Evolutionary conservation across 768 basidiomycete species (phyloP), one percentile per base, ranked within the genome.

Genomic region (Mycena epipterygia): DNA sequence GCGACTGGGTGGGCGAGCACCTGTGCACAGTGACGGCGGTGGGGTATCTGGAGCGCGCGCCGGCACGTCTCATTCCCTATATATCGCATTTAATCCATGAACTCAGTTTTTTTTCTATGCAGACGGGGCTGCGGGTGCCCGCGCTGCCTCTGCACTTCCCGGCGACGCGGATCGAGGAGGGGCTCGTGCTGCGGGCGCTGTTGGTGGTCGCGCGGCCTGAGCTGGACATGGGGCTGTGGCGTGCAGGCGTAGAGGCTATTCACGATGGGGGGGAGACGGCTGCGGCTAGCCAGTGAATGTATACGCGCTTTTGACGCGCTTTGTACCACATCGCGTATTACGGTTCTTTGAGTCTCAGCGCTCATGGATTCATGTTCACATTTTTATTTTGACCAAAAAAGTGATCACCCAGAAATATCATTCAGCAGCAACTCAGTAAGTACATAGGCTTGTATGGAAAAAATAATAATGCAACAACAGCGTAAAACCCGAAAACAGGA

Each of bases 1-100:
- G 72, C 16, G 63, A 70, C 35, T 93, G 92, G 91, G 81, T 86
- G 29, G 80, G 83, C 46, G 89, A 93, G 73, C 83, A 81, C 27
- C 82, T 89, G 70, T 78, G 82, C 70, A 83, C 82, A 41, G 80
- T 91, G 41, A 87, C 88, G 81, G 85, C 85, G 25, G 78, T 92
- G 46, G 91, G 91, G 41, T 84, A 89, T 76, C 78, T 93, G 58
- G 92, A 93, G 74, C 76, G 75, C 35, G 76, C 80, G 68, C 75
- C 80, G 71, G 89, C 90, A 76, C 67, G 84, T 58, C 19, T 33
- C 52, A 57, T n/a, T 58, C 46, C 61, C 42, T 46, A 29, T 7
- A n/a, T 3, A 25, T 13, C 29, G 35, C 51, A 23, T 55, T 46
- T 21, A 21, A 52, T 39, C 9, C n/a, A 46, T 30, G 33, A 25